A percentile compares a stretch with the other conserved stretches of the same genome.
phyloP scores from a whole-genome alignment of 1,284 basidiomycete genomes.

The Sphaerobolus stellatus region DNA sequence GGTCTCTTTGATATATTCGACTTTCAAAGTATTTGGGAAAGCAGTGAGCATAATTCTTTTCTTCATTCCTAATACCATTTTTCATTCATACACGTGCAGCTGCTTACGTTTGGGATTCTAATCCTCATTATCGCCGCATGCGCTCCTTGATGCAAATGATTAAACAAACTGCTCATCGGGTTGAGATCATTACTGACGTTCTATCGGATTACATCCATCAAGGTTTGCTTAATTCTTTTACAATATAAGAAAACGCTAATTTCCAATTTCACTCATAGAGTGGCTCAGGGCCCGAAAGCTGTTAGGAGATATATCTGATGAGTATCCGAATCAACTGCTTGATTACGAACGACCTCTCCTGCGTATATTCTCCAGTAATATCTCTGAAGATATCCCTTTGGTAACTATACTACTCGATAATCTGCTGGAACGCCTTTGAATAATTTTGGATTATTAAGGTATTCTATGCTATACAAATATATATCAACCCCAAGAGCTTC shows the following conservation, averaged over 20 bases:
- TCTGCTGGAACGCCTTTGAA: background rate
- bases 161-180: background rate
- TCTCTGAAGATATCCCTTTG: conserved; percentile 1
- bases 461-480: conserved; percentile 2
- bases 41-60: no score
- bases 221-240: no score
- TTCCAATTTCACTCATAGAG: background rate
- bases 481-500: conserved; percentile 6
- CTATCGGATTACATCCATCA: conserved; percentile 7
- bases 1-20: no score
- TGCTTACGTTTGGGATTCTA: conserved; percentile 8
- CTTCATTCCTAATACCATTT: no score
- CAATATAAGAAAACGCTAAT: no score
- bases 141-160: conserved; percentile 1
- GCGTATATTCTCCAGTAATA: no score
- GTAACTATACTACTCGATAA: background rate
- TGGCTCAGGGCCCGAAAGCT: background rate
- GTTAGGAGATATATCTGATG: conserved; percentile 10
- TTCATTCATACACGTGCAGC: no score
- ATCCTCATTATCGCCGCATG: conserved; percentile 8
- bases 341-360: no score
- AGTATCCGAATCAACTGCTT: background rate
- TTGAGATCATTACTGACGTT: conserved; percentile 10
- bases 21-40: no score
- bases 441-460: background rate